Evolutionary conservation across 2,329 filamentous ascomycete species (phyloP).

Genomic region (Penicillium sp.): DNA sequence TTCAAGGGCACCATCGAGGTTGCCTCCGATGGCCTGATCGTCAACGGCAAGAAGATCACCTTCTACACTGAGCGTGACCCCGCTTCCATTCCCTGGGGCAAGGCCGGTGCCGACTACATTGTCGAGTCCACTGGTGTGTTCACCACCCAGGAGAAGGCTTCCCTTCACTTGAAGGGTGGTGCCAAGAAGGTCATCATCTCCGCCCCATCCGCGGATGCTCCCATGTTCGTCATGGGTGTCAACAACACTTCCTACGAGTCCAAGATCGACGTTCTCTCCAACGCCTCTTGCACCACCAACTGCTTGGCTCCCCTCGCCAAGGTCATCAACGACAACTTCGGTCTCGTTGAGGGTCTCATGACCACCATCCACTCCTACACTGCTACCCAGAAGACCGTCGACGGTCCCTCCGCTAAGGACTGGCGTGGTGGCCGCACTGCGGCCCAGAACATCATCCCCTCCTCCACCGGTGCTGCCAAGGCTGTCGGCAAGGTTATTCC

Average conservation of each 20-base stretch:
- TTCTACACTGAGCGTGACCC: constrained; percentile 96
- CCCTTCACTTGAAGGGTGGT: constrained; percentile 89
- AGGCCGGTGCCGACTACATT: constrained; percentile 86
- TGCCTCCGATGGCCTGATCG: constrained; percentile 64
- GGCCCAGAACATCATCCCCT: constrained; percentile 99
- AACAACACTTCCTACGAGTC: constrained; percentile 93
- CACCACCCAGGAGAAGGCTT: constrained; percentile 96
- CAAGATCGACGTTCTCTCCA: constrained; percentile 91
- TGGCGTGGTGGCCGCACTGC: constrained; percentile 98
- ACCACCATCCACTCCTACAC: constrained; percentile 99
- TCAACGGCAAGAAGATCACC: constrained; percentile 93
- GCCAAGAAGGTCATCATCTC: constrained; percentile 92
- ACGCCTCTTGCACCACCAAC: constrained; percentile 99
- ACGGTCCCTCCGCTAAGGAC: constrained; percentile 96
- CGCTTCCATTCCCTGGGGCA: constrained; percentile 81
- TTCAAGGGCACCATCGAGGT: constrained; percentile 91
- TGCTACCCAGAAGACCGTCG: constrained; percentile 98
- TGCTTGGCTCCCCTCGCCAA: constrained; percentile 99
- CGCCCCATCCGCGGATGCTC: constrained; percentile 67
- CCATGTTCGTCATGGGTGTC: constrained; percentile 99
- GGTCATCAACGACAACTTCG: constrained; percentile 98
- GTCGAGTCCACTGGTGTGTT: constrained; percentile 99
- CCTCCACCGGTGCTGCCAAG: constrained; percentile 98
- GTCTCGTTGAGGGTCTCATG: constrained; percentile 98
- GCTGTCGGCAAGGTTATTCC: constrained; percentile 99